These are phyloP conservation scores for Lentinus polychrous DNA, from an alignment of 1,284 basidiomycete genomes.

Conservation along the genomic window DNA sequence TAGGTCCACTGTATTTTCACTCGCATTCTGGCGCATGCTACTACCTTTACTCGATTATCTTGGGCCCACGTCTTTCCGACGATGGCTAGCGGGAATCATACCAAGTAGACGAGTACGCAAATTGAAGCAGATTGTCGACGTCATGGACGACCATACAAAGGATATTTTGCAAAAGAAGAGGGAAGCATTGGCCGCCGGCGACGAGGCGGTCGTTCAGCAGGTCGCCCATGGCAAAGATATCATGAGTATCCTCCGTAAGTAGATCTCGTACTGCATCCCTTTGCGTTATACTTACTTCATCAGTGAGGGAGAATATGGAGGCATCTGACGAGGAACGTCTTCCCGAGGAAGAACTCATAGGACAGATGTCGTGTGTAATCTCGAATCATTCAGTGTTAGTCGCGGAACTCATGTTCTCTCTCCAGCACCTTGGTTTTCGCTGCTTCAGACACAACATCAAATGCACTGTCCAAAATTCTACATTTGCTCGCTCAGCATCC, in stretches of 20 bases:
- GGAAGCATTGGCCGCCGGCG: conserved; percentile 15
- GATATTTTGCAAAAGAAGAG: conserved; percentile 30
- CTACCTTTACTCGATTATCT: conserved; percentile 1
- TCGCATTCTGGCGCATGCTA: neutral
- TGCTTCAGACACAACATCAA: conserved; percentile 17
- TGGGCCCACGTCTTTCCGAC: conserved; percentile 5
- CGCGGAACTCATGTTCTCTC: no score
- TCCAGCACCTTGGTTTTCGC: conserved; percentile 14
- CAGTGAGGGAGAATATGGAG: conserved; percentile 21
- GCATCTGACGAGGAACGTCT: conserved; percentile 17
- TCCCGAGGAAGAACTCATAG: conserved; percentile 19
- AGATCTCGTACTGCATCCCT: neutral
- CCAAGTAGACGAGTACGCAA: conserved; percentile 26
- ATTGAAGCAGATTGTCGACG: conserved; percentile 26
- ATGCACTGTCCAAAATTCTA: conserved; percentile 15
- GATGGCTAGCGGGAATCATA: conserved; percentile 18
- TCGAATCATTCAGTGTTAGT: neutral
- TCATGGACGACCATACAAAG: conserved; percentile 29
- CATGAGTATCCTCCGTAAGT: conserved; percentile 37
- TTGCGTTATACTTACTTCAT: neutral
- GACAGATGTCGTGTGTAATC: conserved; percentile 19
- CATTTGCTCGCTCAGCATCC: conserved; percentile 14
- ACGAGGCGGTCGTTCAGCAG: conserved; percentile 19
- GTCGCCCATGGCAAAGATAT: conserved; percentile 37
- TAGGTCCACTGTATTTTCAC: neutral